Conservation (phyloP, 2,329 filamentous ascomycete species). For the Pyrenochaeta sp. region DNA sequence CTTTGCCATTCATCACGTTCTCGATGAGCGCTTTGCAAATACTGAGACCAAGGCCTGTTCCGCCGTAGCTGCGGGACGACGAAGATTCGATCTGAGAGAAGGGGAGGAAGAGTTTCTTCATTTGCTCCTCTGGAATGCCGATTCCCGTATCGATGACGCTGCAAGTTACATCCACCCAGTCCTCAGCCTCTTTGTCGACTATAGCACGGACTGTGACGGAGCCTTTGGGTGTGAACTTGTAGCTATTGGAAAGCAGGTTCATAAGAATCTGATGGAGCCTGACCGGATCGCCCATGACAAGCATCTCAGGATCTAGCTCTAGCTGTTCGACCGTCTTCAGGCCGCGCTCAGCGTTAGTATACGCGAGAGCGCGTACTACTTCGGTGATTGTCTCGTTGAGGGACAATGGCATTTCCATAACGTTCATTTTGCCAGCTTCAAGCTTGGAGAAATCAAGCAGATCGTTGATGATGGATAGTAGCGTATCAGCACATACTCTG, state of each 20-base stretch:
- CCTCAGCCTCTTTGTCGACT: constrained; percentile 74
- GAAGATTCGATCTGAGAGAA: constrained; percentile 94
- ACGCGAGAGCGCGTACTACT: constrained; percentile 69
- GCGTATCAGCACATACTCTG: constrained; percentile 67
- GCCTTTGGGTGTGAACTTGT: constrained; percentile 91
- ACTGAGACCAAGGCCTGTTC: constrained; percentile 87
- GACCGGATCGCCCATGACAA: constrained; percentile 61
- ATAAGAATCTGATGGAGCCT: constrained; percentile 65
- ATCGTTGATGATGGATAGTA: constrained; percentile 63
- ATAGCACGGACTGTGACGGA: constrained; percentile 84
- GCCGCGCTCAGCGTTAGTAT: constrained; percentile 69
- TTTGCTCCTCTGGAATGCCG: constrained; percentile 82
- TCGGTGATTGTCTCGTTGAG: constrained; percentile 68
- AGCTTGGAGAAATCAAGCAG: constrained; percentile 63
- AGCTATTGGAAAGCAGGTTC: constrained; percentile 89
- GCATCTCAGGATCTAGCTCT: constrained; percentile 63
- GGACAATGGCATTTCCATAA: constrained; percentile 66
- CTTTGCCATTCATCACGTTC: constrained; percentile 87
- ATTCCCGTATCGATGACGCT: constrained; percentile 92
- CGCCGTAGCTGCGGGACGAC: constrained; percentile 89
- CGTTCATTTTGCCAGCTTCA: constrained; percentile 63
- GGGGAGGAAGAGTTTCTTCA: constrained; percentile 87
- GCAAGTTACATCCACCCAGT: constrained; percentile 78
- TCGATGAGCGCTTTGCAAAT: constrained; percentile 96
- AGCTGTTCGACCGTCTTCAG: constrained; percentile 66